These are phyloP conservation scores for Citrus mangshanensis DNA, from an alignment of 345 rosid species.

Conservation along the genomic window DNA sequence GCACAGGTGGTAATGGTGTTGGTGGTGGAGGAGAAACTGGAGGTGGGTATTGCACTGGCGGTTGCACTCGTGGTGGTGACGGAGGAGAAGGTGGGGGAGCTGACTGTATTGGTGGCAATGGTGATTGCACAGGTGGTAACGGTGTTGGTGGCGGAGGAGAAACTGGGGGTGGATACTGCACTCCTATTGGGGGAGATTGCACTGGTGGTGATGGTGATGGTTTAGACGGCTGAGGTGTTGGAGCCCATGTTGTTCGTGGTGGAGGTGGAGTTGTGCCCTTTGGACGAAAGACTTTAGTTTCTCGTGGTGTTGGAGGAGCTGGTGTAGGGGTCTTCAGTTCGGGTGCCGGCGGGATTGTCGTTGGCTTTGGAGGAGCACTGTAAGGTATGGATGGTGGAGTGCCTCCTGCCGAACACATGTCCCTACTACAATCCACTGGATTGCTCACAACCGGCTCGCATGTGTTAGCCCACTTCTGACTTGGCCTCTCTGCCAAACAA, in stretches of 20 bases:
- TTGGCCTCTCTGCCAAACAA: conserved; percentile 48
- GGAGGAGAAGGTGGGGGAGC: neutral
- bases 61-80: neutral
- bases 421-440: conserved; percentile 75
- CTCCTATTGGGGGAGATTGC: too few relatives aligned
- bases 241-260: too few relatives aligned
- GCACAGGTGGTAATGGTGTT: neutral
- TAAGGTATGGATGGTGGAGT: neutral
- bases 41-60: neutral
- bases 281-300: too few relatives aligned
- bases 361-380: neutral
- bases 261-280: too few relatives aligned
- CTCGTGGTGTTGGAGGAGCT: neutral
- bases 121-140: neutral
- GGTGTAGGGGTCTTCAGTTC: neutral
- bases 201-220: neutral
- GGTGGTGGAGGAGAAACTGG: neutral
- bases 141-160: neutral
- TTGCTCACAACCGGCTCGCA: conserved; percentile 47
- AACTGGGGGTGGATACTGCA: neutral
- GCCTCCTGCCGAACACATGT: conserved; percentile 33
- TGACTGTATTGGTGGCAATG: neutral
- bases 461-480: conserved; percentile 33
- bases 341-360: neutral
- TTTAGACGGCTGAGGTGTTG: too few relatives aligned